phyloP scores from a whole-genome alignment of 2,329 filamentous ascomycete species.

The Rhynchosporium graminicola region DNA sequence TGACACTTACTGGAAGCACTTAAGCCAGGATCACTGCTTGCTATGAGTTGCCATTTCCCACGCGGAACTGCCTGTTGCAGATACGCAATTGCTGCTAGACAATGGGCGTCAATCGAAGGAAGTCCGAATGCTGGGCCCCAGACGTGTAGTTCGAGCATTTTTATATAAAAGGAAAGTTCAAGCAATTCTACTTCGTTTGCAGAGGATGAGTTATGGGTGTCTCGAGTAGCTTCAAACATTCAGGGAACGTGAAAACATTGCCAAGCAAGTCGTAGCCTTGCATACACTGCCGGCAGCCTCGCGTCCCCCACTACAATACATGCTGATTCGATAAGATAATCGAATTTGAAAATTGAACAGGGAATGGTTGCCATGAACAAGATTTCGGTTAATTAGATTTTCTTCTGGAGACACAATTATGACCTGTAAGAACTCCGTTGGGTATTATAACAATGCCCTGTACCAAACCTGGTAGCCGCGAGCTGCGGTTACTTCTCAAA shows the following conservation, averaged over 20 bases:
- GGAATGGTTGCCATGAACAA: not conserved
- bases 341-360: not conserved
- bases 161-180: conserved; percentile 21
- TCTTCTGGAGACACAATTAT: not conserved
- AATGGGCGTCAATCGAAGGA: conserved; percentile 89
- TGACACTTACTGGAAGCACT: conserved; percentile 66
- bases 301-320: not conserved
- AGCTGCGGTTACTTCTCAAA: not conserved
- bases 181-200: not conserved
- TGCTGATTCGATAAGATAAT: not conserved
- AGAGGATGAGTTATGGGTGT: not conserved
- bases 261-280: conserved; percentile 10
- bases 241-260: not conserved
- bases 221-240: not conserved
- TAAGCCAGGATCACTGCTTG: conserved; percentile 70
- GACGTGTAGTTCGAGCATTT: conserved; percentile 74
- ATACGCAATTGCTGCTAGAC: conserved; percentile 79
- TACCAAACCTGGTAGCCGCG: conserved; percentile 1
- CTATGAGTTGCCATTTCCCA: conserved; percentile 68
- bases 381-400: not conserved
- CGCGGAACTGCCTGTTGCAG: conserved; percentile 62
- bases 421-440: not conserved
- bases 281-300: not conserved
- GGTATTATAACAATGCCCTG: conserved; percentile 9
- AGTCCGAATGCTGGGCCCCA: conserved; percentile 89